Evolutionary conservation across 352 stramenopile genomes (phyloP).

Genomic region (Proteromonas lacertae): DNA sequence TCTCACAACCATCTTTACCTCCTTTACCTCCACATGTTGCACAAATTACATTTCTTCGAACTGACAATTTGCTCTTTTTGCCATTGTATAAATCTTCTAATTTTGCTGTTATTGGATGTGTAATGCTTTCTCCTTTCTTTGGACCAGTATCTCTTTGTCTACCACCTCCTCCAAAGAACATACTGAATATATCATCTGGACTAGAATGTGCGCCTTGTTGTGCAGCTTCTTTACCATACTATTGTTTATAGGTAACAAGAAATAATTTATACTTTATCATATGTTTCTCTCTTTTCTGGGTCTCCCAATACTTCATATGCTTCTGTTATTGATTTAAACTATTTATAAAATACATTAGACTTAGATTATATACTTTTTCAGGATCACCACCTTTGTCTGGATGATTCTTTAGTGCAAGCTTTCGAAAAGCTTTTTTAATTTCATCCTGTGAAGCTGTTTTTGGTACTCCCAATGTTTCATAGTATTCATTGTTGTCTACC

Average conservation of each 20-base stretch:
- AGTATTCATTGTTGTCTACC: conserved; percentile 14
- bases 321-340: conserved; percentile 48
- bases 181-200: conserved; percentile 64
- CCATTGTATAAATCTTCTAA: conserved; percentile 97
- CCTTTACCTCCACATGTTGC: conserved; percentile 35
- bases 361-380: conserved; percentile 35
- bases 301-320: conserved; percentile 87
- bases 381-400: conserved; percentile 90
- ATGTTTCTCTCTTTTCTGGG: conserved; percentile 27
- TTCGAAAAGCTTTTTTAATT: conserved; percentile 38
- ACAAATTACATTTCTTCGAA: conserved; percentile 70
- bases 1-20: conserved; percentile 58
- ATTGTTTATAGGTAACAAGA: no score
- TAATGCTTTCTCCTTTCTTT: conserved; percentile 69
- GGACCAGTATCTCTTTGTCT: conserved; percentile 25
- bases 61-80: conserved; percentile 82
- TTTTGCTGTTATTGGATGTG: conserved; percentile 20
- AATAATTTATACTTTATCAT: conserved; percentile 1
- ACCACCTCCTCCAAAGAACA: conserved; percentile 67
- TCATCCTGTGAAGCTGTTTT: conserved; percentile 23
- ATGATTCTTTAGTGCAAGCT: conserved; percentile 48
- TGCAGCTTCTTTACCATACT: conserved; percentile 87
- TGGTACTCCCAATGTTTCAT: conserved; percentile 14
- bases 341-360: neutral
- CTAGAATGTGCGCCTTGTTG: conserved; percentile 13